These are phyloP conservation scores for Poronia punctata DNA, from an alignment of 495 filamentous ascomycete species.

Conservation along the genomic window DNA sequence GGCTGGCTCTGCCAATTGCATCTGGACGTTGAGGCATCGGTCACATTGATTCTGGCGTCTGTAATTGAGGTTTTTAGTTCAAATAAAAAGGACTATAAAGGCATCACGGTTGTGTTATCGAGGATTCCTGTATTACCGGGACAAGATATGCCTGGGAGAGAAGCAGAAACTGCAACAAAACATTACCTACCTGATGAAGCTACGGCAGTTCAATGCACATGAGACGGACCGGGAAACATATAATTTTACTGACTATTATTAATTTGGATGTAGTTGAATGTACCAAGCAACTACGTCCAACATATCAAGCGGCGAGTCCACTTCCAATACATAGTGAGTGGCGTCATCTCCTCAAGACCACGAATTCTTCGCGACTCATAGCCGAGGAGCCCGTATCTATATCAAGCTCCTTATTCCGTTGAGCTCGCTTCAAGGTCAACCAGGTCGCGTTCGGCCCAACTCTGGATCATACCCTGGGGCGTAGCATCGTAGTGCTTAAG, in stretches of 20 bases:
- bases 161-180: background rate
- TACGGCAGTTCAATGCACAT: too few relatives aligned
- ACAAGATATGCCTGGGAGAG: background rate
- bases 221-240: too few relatives aligned
- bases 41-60: constrained; percentile 51
- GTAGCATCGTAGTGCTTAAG: constrained; percentile 88
- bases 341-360: too few relatives aligned
- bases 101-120: constrained; percentile 4
- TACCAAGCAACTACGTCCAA: too few relatives aligned
- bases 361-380: too few relatives aligned
- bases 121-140: background rate
- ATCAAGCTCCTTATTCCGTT: constrained; percentile 8
- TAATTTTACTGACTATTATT: too few relatives aligned
- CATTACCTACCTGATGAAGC: too few relatives aligned
- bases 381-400: too few relatives aligned
- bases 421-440: constrained; percentile 8
- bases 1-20: constrained; percentile 50
- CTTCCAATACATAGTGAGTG: too few relatives aligned
- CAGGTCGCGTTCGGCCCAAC: constrained; percentile 63
- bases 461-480: constrained; percentile 79
- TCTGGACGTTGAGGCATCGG: constrained; percentile 51
- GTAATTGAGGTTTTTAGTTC: constrained; percentile 53
- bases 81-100: constrained; percentile 40
- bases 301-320: too few relatives aligned
- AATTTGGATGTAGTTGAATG: too few relatives aligned